phyloP scores from a whole-genome alignment of 1,139 yeast genomes.

The Saccharomyces uvarum region DNA sequence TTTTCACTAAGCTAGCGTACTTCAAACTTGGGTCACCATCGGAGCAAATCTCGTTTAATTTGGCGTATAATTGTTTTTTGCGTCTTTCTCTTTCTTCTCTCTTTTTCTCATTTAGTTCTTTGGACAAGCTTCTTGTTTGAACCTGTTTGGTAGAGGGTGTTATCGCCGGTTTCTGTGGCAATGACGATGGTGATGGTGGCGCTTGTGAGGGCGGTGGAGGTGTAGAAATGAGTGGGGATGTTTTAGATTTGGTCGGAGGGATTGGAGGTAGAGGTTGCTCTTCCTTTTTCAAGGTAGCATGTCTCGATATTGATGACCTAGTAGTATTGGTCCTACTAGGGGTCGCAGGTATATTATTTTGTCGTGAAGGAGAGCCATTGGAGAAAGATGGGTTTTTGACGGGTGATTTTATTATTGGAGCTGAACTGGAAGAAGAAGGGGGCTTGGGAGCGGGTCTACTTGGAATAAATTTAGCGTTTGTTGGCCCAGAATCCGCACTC shows the following conservation, averaged over 20 bases:
- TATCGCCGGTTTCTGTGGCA: background rate
- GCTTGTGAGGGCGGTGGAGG: slow-evolving; percentile 21
- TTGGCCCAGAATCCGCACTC: slow-evolving; percentile 8
- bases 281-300: slow-evolving; percentile 9
- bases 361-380: background rate
- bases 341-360: background rate
- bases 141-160: slow-evolving; percentile 5
- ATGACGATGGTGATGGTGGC: slow-evolving; percentile 13
- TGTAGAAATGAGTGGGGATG: slow-evolving; percentile 13
- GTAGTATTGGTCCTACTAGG: background rate
- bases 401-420: slow-evolving; percentile 7
- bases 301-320: slow-evolving; percentile 10
- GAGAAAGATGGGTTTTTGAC: slow-evolving; percentile 3
- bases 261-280: slow-evolving; percentile 29
- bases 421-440: slow-evolving; percentile 28
- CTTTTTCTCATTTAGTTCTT: slow-evolving; percentile 34
- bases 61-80: slow-evolving; percentile 63
- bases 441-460: slow-evolving; percentile 63
- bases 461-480: slow-evolving; percentile 48
- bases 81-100: slow-evolving; percentile 68
- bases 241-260: slow-evolving; percentile 9
- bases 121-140: slow-evolving; percentile 16
- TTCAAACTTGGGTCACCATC: slow-evolving; percentile 78
- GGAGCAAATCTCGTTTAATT: slow-evolving; percentile 69
- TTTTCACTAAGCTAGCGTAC: slow-evolving; percentile 65